Base-by-base conservation (phyloP, 257 asterid genomes). In the Gentiana dahurica region DNA sequence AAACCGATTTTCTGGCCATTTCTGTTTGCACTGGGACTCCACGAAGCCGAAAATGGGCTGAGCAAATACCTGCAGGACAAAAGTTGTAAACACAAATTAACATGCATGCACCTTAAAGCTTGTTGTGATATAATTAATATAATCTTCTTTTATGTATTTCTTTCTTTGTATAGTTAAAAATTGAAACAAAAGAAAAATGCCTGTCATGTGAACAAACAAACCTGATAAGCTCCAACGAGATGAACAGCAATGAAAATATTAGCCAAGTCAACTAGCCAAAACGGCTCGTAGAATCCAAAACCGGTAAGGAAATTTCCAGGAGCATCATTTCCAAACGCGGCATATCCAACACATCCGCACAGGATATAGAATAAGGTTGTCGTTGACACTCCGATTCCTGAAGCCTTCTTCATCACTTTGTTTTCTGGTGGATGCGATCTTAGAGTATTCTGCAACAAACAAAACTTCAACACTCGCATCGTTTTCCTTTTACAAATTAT, bases 141-240 rank as follows among this genome's bases (percentile, higher is more conserved):
- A 1, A 51, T 2, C 3, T 3, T 41, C 46, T 5, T 41, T 41
- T 10, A 41, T 4, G 46, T 3, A 15, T 41, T 4, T 41, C 46
- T 5, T 41, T 41, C 8, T 37, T 24, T 32, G 24, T 36, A 12
- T 34, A 13, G 35, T 36, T 54, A 15, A 6, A 41, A 0, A 41
- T 5, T 41, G 46, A 41, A 41, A 2, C 8, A 12, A 6, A 51
- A 37, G 1, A 4, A 8, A 32, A 35, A 41, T 12, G 1, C 54
- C 13, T 34, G 3, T 24, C 8, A 53, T 34, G 36, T 46, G 49
- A 12, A 36, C 49, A 7, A 12, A 36, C 6, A 24, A 24, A 78
- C 88, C 84, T 84, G 89, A 63, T 79, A 84, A 12, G 89, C 89
- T 36, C 94, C 94, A 43, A 84, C 61, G 24, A 84, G 77, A 67